Evolutionary conservation across 139 green algal species (phyloP), one percentile per base, ranked within the genome.

Genomic region (Marvania coccoides): DNA sequence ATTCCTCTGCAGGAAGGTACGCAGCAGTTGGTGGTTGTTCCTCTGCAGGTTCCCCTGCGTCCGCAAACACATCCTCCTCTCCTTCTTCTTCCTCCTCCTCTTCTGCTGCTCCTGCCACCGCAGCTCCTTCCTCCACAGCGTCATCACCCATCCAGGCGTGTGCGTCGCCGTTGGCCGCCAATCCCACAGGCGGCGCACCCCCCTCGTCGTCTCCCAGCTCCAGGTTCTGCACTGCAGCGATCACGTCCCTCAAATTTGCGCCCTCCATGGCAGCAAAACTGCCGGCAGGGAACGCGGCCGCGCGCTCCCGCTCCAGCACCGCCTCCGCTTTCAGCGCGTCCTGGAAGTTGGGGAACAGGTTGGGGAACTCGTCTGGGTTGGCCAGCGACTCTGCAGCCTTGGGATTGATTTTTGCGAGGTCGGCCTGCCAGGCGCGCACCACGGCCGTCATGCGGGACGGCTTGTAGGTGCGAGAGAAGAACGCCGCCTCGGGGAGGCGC

Each of bases 371-470:
- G 2, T 73, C 80, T 5, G 94, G 94, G 80, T 98, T 93, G 2
- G 94, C 94, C 28, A 99, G 79, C 2, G 89, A 84, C 68, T 98
- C 94, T 1, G 94, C 94, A 5, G 94, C 94, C 74, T 95, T 96
- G 45, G 85, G 78, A 75, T 99, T 99, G 58, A 96, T 86, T 61
- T 84, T 88, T 8, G 78, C 77, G 5, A 99, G 84, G 79, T 99
- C 94, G 10, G 75, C 68, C 53, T 91, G 89, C 94, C 94, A 99
- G 12, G 87, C 69, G 55, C 81, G 63, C 12, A 95, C 79, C 45
- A 90, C 70, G 31, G 90, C 79, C 2, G 67, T 82, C 48, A 97
- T 82, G 56, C 65, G 67, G 69, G 61, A 85, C 19, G 92, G 93
- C 34, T 80, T 23, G 68, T 98, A 99, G 34, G 91, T 96, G 55